phyloP scores from a whole-genome alignment of 2,329 filamentous ascomycete genomes.

The Aspergillus aculeatinus region DNA sequence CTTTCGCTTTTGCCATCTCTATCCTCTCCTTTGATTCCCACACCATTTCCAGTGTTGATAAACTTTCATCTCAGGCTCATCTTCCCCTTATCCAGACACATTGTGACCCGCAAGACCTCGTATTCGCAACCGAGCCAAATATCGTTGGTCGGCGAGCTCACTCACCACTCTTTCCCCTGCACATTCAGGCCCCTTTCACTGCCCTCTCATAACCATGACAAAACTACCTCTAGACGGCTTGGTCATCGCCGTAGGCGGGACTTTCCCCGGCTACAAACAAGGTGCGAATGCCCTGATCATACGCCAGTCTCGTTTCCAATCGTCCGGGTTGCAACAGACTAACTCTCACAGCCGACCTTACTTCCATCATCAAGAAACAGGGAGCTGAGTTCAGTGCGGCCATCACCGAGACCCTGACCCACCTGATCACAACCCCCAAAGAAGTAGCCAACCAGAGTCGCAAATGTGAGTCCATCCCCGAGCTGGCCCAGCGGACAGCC shows the following conservation, averaged over 20 bases:
- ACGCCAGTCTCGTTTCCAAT: not conserved
- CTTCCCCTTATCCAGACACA: not conserved
- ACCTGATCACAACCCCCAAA: conserved; percentile 39
- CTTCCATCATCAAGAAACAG: conserved; percentile 31
- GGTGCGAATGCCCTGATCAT: conserved; percentile 24
- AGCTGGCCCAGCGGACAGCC: not conserved
- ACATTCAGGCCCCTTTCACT: not conserved
- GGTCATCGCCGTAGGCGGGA: conserved; percentile 59
- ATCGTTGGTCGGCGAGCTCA: not conserved
- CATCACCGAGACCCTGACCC: conserved; percentile 36
- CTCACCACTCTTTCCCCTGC: not conserved
- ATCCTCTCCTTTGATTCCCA: not conserved
- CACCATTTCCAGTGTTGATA: not conserved
- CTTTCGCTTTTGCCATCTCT: not conserved
- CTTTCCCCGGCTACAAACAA: conserved; percentile 57
- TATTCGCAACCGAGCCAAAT: not conserved
- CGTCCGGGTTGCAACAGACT: not conserved
- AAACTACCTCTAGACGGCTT: conserved; percentile 27
- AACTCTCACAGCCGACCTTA: conserved; percentile 11
- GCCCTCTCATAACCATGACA: conserved; percentile 7
- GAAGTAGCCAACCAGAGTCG: conserved; percentile 37
- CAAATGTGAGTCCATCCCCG: conserved; percentile 32
- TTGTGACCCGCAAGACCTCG: not conserved
- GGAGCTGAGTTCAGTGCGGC: conserved; percentile 36
- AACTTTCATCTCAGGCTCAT: not conserved